Evolutionary conservation across 2,329 filamentous ascomycete species (phyloP).

Genomic region (Geosmithia putterillii): DNA sequence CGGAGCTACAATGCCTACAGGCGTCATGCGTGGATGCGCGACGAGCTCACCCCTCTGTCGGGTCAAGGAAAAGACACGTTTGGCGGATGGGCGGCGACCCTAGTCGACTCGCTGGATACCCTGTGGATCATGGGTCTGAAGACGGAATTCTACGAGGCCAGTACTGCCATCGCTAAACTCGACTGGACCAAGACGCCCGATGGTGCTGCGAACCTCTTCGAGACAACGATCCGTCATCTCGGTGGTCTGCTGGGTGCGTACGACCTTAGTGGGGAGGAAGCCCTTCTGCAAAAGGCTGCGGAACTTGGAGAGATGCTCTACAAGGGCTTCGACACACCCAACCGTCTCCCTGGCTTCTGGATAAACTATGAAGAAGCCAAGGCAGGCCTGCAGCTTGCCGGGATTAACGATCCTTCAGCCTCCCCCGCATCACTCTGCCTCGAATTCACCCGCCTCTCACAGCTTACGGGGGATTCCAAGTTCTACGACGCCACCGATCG

Average conservation of each 20-base stretch:
- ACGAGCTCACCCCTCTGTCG: conserved; percentile 37
- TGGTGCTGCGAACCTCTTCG: conserved; percentile 32
- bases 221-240: conserved; percentile 41
- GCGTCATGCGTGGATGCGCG: conserved; percentile 36
- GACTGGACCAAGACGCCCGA: conserved; percentile 35
- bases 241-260: conserved; percentile 38
- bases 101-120: conserved; percentile 49
- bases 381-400: conserved; percentile 31
- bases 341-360: conserved; percentile 27
- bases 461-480: conserved; percentile 45
- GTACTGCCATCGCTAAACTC: conserved; percentile 30
- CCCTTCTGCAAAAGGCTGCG: conserved; percentile 31
- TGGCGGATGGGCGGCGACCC: conserved; percentile 43
- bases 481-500: conserved; percentile 51
- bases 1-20: conserved; percentile 36
- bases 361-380: conserved; percentile 22
- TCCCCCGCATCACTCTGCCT: conserved; percentile 43
- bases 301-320: conserved; percentile 42
- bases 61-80: conserved; percentile 32
- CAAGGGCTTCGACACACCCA: conserved; percentile 38
- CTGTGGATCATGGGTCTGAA: conserved; percentile 49
- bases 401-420: conserved; percentile 17
- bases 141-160: conserved; percentile 42
- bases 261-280: conserved; percentile 29
- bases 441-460: conserved; percentile 51